Base-by-base conservation (phyloP, 441 rosid genomes). In the Pelargonium citronellum region DNA sequence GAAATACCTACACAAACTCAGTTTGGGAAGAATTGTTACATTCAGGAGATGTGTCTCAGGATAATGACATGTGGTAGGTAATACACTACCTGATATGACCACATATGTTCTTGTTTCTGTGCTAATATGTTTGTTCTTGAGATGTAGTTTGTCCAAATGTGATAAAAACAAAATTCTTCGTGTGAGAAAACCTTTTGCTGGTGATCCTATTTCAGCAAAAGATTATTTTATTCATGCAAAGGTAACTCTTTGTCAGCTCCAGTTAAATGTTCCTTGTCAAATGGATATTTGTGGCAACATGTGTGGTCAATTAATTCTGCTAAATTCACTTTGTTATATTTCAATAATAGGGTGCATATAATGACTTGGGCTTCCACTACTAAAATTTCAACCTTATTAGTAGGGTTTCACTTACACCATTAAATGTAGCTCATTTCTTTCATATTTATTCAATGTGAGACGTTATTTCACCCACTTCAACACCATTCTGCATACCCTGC, bases 211-310 rank as follows among this genome's bases (percentile, higher is more conserved):
- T 79, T 83, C 95, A 69, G 80, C 87, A 37, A 96, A 96, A 87
- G 99, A 96, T 84, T 91, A 87, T 84, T 96, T 89, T 78, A 93
- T 96, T 71, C 99, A 91, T 79, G 91, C 97, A 64, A 96, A 96
- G 97, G 99, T 93, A 47, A 49, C 34, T 13, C 15, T 64, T 71
- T 72, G 30, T 39, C 37, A n/a, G 73, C 24, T 27, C 24, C 17
- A 2, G 9, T 6, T 46, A 24, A 16, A 77, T 65, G 34, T 75
- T 64, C 15, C 64, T 43, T 57, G 27, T 55, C 63, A 5, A 64
- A 37, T 74, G 46, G 7, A 34, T 34, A 41, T 60, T 20, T 47
- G 30, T 58, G 27, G 30, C 1, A 58, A 10, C 30, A 19, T 19
- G 63, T 11, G 20, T 58, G 63, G 63, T 2, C 63, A 10, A 58